Conservation (phyloP, 2,329 filamentous ascomycete genomes). For the Verticillium alfalfae region DNA sequence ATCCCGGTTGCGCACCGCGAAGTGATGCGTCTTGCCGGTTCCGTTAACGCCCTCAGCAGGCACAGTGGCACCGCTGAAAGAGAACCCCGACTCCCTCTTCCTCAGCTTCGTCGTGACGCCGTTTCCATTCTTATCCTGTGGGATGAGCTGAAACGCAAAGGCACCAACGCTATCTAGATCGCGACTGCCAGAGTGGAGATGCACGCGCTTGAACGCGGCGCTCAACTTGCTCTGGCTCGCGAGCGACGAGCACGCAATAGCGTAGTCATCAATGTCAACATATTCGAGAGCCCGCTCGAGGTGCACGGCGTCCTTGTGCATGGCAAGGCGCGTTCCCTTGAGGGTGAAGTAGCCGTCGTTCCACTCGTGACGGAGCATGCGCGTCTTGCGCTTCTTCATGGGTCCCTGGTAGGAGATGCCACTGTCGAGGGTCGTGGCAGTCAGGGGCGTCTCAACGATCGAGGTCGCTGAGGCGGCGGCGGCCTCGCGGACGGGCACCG, state of each 20-base stretch:
- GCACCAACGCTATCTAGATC: conserved; percentile 58
- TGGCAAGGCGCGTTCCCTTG: conserved; percentile 65
- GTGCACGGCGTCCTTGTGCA: conserved; percentile 60
- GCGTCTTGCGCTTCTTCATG: conserved; percentile 91
- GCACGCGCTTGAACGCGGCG: conserved; percentile 79
- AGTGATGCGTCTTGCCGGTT: conserved; percentile 83
- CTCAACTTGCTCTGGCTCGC: conserved; percentile 75
- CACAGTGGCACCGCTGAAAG: conserved; percentile 16
- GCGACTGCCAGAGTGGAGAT: conserved; percentile 42
- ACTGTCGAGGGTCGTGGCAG: conserved; percentile 22
- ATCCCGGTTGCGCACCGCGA: conserved; percentile 80
- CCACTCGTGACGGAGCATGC: conserved; percentile 89
- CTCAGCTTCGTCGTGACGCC: conserved; percentile 37
- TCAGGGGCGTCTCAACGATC: conserved; percentile 13
- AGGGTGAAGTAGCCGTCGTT: conserved; percentile 87
- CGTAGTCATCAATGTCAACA: conserved; percentile 84
- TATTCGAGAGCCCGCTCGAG: conserved; percentile 62
- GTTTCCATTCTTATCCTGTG: conserved; percentile 53
- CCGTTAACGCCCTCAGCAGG: conserved; percentile 47
- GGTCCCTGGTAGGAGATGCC: conserved; percentile 71
- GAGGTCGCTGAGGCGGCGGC: conserved; percentile 13
- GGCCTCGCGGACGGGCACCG: conserved; percentile 13
- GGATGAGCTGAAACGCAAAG: conserved; percentile 82
- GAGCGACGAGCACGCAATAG: conserved; percentile 75
- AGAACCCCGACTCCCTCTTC: conserved; percentile 38